phyloP scores from a whole-genome alignment of 345 rosid species.

The Lagerstroemia speciosa region DNA sequence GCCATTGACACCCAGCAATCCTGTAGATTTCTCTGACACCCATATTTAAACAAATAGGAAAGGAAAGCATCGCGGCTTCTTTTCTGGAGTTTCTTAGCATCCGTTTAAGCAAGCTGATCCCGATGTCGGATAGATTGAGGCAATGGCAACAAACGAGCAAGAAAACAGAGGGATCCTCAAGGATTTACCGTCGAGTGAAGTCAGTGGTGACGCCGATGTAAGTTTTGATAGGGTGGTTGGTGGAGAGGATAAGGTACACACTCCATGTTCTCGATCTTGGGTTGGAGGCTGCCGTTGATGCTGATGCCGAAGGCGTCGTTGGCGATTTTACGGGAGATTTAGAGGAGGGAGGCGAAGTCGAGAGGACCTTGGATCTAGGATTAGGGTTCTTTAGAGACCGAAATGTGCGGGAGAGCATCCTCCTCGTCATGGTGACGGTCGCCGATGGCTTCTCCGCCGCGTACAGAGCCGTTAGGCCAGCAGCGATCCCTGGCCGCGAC shows the following conservation, averaged over 20 bases:
- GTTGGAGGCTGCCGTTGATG: conserved; percentile 9
- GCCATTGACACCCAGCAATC: not conserved
- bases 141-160: not conserved
- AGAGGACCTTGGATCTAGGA: conserved; percentile 4
- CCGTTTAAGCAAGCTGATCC: not conserved
- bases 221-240: conserved; percentile 62
- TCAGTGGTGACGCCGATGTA: conserved; percentile 73
- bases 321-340: conserved; percentile 9
- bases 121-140: not conserved
- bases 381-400: conserved; percentile 39
- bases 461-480: not conserved
- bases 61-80: too few species aligned
- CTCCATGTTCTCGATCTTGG: conserved; percentile 39
- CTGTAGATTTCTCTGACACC: too few species aligned
- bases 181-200: conserved; percentile 60
- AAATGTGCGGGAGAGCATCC: conserved; percentile 40
- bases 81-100: not conserved
- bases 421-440: conserved; percentile 11
- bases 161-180: not conserved
- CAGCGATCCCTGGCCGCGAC: not conserved
- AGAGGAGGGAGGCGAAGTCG: conserved; percentile 11
- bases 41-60: too few species aligned
- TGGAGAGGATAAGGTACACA: conserved; percentile 72
- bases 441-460: not conserved
- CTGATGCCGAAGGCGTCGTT: conserved; percentile 2